These are phyloP conservation scores for Xylariaceae sp. DNA, from an alignment of 2,329 filamentous ascomycete species.

Conservation along the genomic window DNA sequence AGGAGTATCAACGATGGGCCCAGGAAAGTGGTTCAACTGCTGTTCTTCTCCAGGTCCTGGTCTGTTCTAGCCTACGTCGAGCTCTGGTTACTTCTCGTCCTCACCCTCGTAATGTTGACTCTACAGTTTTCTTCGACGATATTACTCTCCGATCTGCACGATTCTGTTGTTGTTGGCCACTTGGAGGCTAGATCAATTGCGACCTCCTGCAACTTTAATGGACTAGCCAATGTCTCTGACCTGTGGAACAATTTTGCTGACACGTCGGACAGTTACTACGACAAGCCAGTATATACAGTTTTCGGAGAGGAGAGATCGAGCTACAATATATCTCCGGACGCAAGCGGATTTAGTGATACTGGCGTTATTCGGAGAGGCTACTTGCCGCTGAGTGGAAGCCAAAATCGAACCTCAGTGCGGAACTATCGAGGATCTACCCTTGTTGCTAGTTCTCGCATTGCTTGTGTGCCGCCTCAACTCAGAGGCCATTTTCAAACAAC, in stretches of 20 bases:
- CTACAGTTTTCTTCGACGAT: constrained; percentile 24
- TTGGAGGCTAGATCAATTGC: neutral
- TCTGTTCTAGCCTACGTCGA: constrained; percentile 11
- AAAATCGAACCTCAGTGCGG: constrained; percentile 3
- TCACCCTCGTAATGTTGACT: constrained; percentile 3
- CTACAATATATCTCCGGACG: neutral
- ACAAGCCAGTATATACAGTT: neutral
- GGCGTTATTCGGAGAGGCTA: neutral
- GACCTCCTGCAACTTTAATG: neutral
- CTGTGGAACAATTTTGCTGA: neutral
- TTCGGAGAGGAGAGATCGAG: constrained; percentile 8
- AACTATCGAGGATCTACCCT: neutral
- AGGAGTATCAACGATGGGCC: constrained; percentile 24
- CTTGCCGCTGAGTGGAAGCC: neutral
- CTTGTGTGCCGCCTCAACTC: constrained; percentile 7
- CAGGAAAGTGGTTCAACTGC: constrained; percentile 6
- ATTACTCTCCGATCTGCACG: constrained; percentile 18
- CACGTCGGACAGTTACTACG: no score
- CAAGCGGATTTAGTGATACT: constrained; percentile 11
- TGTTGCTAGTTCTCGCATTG: constrained; percentile 4
- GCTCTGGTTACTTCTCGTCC: constrained; percentile 12
- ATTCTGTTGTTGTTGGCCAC: constrained; percentile 16
- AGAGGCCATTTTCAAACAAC: neutral
- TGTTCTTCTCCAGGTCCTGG: constrained; percentile 7
- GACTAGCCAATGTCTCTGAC: neutral